A percentile compares a stretch with the other conserved stretches of the same genome.
These are phyloP conservation scores for Neurospora sp. DNA, from an alignment of 495 filamentous ascomycete species.

Conservation along the genomic window DNA sequence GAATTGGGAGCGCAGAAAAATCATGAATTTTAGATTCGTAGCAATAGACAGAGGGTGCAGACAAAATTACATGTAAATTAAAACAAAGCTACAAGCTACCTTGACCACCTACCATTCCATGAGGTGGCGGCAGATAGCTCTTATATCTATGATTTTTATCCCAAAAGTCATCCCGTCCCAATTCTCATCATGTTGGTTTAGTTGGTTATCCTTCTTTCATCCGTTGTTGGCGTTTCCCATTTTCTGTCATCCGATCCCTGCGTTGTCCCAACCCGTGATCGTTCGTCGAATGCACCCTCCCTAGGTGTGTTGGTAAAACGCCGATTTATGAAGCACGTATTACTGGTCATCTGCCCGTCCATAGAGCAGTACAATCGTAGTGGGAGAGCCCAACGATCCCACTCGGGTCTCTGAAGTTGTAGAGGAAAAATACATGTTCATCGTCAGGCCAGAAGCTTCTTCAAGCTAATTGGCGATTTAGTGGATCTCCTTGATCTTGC, in stretches of 20 bases:
- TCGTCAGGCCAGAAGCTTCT: background rate
- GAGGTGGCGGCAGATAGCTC: background rate
- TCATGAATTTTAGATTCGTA: background rate
- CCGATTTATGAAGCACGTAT: background rate
- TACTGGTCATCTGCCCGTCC: background rate
- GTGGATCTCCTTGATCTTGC: slow-evolving; percentile 36
- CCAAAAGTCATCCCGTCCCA: background rate
- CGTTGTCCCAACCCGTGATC: background rate
- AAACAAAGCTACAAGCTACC: background rate
- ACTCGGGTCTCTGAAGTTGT: background rate
- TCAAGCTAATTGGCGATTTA: slow-evolving; percentile 8
- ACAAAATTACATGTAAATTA: background rate
- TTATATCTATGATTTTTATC: background rate
- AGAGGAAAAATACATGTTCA: background rate
- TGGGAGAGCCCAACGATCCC: background rate
- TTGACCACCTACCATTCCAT: background rate
- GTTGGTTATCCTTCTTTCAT: background rate
- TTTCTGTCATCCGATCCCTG: background rate
- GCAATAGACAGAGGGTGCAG: background rate
- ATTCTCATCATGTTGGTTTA: background rate
- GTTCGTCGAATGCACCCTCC: background rate
- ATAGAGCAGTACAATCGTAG: background rate
- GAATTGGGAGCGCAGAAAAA: too few species aligned
- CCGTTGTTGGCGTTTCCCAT: background rate
- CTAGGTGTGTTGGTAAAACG: background rate